Evolutionary conservation across 768 basidiomycete species (phyloP).

Genomic region (Auricularia sp.): DNA sequence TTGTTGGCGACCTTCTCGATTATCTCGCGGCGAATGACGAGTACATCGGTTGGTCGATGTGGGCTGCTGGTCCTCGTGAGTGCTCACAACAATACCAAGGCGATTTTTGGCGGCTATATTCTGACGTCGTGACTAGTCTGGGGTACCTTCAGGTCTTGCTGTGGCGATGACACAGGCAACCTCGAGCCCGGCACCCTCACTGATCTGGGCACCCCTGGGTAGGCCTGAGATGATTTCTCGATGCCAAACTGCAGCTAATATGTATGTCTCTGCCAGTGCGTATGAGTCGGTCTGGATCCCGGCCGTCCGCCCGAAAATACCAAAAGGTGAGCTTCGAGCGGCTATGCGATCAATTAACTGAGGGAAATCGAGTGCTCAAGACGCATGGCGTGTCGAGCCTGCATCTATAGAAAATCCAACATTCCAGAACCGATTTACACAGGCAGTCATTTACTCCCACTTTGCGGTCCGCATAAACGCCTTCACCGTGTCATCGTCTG

Average conservation of each 20-base stretch:
- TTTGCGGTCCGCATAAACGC: neutral
- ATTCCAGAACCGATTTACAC: neutral
- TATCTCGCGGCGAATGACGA: constrained; percentile 33
- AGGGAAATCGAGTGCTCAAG: neutral
- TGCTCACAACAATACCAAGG: neutral
- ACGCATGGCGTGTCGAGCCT: neutral
- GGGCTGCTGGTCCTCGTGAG: constrained; percentile 38
- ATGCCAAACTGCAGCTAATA: no score
- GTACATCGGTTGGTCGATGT: constrained; percentile 38
- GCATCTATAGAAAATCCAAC: neutral
- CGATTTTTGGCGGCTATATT: neutral
- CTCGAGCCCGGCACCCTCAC: constrained; percentile 26
- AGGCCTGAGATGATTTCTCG: neutral
- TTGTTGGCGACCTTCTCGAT: constrained; percentile 26
- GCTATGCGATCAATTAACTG: no score
- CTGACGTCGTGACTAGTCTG: constrained; percentile 22
- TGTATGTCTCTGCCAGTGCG: neutral
- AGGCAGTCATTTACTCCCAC: neutral
- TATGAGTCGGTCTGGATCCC: constrained; percentile 8
- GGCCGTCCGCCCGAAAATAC: constrained; percentile 4
- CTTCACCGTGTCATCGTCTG: neutral
- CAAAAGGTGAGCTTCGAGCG: constrained; percentile 1
- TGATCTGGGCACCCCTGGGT: constrained; percentile 5
- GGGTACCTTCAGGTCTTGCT: constrained; percentile 34
- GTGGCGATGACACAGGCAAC: constrained; percentile 33